Evolutionary conservation across 1,284 basidiomycete species (phyloP).

Genomic region (Ceratobasidium sp.): DNA sequence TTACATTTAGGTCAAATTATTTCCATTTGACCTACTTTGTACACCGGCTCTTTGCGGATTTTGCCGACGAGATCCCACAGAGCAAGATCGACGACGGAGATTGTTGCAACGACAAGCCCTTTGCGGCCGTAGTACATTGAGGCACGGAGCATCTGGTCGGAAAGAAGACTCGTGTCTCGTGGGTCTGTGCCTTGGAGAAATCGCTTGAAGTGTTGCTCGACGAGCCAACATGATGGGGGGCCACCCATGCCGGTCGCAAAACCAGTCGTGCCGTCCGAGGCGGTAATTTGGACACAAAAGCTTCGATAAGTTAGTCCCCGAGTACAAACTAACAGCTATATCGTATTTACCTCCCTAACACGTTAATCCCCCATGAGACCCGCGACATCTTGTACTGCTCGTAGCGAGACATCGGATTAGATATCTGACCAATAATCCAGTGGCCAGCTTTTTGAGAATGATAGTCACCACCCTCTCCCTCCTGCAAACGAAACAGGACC

Average conservation of each 20-base stretch:
- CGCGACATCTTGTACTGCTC: constrained; percentile 63
- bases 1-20: too few relatives aligned
- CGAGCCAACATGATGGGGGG: constrained; percentile 68
- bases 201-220: constrained; percentile 66
- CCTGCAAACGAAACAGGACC: constrained; percentile 14
- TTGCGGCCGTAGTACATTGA: constrained; percentile 68
- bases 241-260: constrained; percentile 67
- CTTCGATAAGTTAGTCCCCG: constrained; percentile 50
- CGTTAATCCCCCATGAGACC: constrained; percentile 62
- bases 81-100: constrained; percentile 60
- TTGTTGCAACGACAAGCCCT: constrained; percentile 64
- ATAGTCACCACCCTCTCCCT: constrained; percentile 64
- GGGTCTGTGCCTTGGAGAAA: constrained; percentile 67
- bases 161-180: constrained; percentile 63
- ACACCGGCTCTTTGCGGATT: constrained; percentile 66
- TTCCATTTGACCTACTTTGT: constrained; percentile 61
- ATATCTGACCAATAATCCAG: constrained; percentile 58
- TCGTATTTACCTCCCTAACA: constrained; percentile 57
- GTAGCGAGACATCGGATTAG: constrained; percentile 64
- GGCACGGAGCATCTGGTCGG: constrained; percentile 61
- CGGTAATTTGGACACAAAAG: constrained; percentile 64
- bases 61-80: constrained; percentile 69
- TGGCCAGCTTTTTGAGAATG: constrained; percentile 58
- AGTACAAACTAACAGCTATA: neutral
- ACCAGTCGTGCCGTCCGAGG: constrained; percentile 63